Conservation (phyloP, 2,329 filamentous ascomycete genomes). For the Colletotrichum tropicale region DNA sequence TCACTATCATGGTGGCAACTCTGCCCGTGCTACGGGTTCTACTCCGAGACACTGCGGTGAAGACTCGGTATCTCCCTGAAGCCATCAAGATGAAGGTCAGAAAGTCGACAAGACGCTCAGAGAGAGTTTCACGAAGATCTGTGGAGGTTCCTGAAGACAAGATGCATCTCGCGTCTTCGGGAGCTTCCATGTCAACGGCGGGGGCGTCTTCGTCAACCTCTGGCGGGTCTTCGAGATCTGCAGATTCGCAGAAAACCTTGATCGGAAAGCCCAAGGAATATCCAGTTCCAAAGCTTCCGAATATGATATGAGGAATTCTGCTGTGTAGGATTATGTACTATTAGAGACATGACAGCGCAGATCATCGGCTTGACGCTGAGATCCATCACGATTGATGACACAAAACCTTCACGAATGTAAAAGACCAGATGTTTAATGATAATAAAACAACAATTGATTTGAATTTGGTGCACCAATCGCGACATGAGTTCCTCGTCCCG, state of each 20-base stretch:
- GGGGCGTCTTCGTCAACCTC: not conserved
- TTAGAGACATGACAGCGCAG: not conserved
- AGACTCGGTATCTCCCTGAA: not conserved
- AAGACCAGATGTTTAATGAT: not conserved
- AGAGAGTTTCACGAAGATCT: not conserved
- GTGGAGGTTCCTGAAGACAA: not conserved
- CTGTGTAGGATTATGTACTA: not conserved
- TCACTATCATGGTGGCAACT: conserved; percentile 37
- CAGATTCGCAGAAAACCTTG: not conserved
- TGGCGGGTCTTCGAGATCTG: not conserved
- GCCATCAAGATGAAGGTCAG: conserved; percentile 4
- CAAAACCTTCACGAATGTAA: not conserved
- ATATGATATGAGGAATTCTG: not conserved
- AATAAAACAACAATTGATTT: not conserved
- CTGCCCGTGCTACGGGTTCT: conserved; percentile 29
- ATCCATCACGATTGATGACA: not conserved
- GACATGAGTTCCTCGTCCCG: not conserved
- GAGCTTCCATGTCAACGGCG: conserved; percentile 6
- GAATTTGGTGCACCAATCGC: not conserved
- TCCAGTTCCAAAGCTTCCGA: not conserved
- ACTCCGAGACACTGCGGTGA: conserved; percentile 4
- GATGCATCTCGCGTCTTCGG: not conserved
- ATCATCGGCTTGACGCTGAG: not conserved
- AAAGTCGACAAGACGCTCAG: not conserved
- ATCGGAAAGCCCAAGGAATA: not conserved